Evolutionary conservation across 805 yeast species (phyloP), one percentile per base, ranked within the genome.

Genomic region (Saccharomycopsis sp.): DNA sequence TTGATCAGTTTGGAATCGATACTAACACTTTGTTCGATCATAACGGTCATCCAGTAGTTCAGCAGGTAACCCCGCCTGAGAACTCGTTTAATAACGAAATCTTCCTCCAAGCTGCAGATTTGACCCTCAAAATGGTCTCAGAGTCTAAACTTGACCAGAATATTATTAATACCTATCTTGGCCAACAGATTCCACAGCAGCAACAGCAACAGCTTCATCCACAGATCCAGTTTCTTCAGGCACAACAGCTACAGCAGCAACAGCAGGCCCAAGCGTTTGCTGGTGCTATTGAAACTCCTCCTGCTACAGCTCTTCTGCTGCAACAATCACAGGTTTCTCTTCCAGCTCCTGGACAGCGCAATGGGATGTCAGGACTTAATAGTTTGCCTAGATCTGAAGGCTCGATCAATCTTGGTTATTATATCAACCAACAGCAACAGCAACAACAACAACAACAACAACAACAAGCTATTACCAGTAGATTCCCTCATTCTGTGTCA

Each of bases 101-200:
- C 5, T 62, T 62, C 23, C 42, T 59, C 8, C 57, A 59, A 29
- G 64, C 64, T n/a, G 64, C 64, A 19, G 63, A 62, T 54, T 24
- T 62, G 29, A 62, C 64, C n/a, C 51, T 62, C 12, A 59, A 59
- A 53, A 57, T 62, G 62, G 62, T 53, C 19, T 44, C 58, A 9
- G 54, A 53, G 29, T 47, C 56, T 7, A 55, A 52, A 22, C 60
- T 29, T 23, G 34, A 52, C 7, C 38, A 23, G n/a, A 38, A 22
- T 22, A 12, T 49, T 3, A 14, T 52, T 29, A n/a, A n/a, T 34
- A 7, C 25, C 25, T 47, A 19, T 53, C 29, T 38, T 24, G 17
- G 3, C 7, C 56, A 53, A 22, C 56, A 53, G 19, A 23, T 19
- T 22, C 47, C 20, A 22, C 56, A 41, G 49, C 50, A 53, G 44